Evolutionary conservation across 768 basidiomycete genomes (phyloP).

Genomic region (Collybiopsis luxurians): DNA sequence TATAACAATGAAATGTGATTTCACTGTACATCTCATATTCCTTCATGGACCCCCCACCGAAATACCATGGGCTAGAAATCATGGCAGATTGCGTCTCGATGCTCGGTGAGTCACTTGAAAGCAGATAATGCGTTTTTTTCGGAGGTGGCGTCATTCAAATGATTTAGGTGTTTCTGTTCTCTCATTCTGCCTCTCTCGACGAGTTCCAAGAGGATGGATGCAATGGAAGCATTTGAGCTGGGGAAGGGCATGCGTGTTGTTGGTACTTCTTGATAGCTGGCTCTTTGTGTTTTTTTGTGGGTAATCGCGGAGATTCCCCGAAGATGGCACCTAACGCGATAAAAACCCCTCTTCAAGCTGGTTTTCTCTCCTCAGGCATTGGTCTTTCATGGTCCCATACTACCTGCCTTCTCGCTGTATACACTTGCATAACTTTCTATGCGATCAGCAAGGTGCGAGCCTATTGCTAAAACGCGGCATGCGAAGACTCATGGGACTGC

Average conservation of each 20-base stretch:
- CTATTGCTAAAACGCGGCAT: no score
- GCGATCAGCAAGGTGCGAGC: constrained; percentile 2
- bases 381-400: background rate
- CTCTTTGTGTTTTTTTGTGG: constrained; percentile 7
- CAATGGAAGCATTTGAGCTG: constrained; percentile 9
- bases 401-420: background rate
- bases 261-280: constrained; percentile 8
- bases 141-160: background rate
- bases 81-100: background rate
- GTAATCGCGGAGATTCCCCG: background rate
- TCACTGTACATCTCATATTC: background rate
- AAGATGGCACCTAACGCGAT: no score
- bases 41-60: background rate
- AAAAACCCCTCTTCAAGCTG: background rate
- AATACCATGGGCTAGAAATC: background rate
- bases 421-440: constrained; percentile 4
- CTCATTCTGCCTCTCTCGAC: constrained; percentile 4
- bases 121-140: background rate
- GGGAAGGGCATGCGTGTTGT: constrained; percentile 6
- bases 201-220: constrained; percentile 1
- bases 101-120: background rate
- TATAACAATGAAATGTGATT: no score
- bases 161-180: constrained; percentile 3
- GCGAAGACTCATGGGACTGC: background rate
- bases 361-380: background rate